Base-by-base conservation (phyloP, 73 alveolate genomes). In the Stentor coeruleus region DNA sequence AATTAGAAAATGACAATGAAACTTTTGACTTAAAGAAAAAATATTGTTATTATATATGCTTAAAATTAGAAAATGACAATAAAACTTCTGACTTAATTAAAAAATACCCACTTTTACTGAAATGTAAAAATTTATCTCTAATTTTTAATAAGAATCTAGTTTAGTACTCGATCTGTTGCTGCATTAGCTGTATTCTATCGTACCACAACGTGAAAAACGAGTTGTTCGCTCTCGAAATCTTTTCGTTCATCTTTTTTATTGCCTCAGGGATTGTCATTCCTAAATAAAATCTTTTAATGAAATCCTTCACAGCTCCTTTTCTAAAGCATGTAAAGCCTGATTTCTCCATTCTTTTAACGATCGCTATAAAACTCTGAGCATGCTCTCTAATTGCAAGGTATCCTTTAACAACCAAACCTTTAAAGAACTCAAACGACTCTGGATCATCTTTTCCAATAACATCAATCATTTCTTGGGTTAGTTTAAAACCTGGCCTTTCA, bases 401-500 rank as follows among this genome's bases (percentile, higher is more conserved):
- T 41, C 97, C 97, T 85, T 85, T 91, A 59, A 85, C 81, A 86
- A 91, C 74, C 3, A 79, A 77, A 11, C 58, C 84, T 57, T 74
- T 74, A 88, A 88, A 91, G n/a, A 76, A 59, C 3, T 86, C 81
- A 73, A 84, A 88, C 2, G 39, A 79, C n/a, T 72, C 41, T n/a
- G 91, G 77, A 20, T 86, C 39, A 39, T 88, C 91, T 59, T 98
- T 97, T 73, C 97, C 99, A 97, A 95, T 87, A 38, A 95, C 94
- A 80, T 93, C 96, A 4, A 93, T 87, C 90, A 91, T 90, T 83
- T 95, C 99, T 86, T 95, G 59, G 35, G 99, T 97, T 73, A 96
- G 88, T 84, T 97, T 97, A 89, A 97, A 97, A 26, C 98, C 95
- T 2, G 98, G 97, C 40, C 94, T 95, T 82, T 97, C 99, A 81